These are phyloP conservation scores for Chenopodium quinoa DNA, from an alignment of 148 eudicot species.

Conservation along the genomic window DNA sequence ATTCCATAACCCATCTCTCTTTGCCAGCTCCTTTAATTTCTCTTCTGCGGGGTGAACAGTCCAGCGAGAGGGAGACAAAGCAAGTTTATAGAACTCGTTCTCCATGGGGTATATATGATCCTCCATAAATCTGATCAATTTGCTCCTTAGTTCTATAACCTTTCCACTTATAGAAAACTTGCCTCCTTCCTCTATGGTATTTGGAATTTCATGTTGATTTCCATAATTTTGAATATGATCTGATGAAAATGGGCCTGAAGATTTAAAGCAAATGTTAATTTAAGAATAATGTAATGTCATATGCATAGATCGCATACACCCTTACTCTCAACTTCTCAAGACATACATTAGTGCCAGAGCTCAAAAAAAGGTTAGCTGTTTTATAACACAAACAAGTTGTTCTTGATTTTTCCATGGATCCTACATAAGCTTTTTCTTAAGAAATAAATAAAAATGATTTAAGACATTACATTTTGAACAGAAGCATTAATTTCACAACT, in stretches of 20 bases:
- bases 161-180: slow-evolving; percentile 59
- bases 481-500: not conserved
- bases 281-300: not conserved
- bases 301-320: not conserved
- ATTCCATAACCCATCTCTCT: slow-evolving; percentile 90
- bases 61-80: slow-evolving; percentile 75
- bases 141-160: slow-evolving; percentile 54
- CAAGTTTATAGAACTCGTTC: slow-evolving; percentile 67
- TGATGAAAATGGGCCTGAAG: slow-evolving; percentile 28
- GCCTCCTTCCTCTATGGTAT: slow-evolving; percentile 41
- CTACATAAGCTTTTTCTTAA: not conserved
- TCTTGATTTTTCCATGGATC: not conserved
- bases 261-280: not conserved
- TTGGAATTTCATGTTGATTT: slow-evolving; percentile 32
- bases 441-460: not conserved
- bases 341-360: not conserved
- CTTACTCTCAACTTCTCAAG: no score
- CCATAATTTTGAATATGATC: slow-evolving; percentile 26
- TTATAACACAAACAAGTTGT: no score
- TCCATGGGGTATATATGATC: slow-evolving; percentile 84
- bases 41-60: slow-evolving; percentile 84
- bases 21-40: slow-evolving; percentile 82
- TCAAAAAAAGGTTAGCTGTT: no score
- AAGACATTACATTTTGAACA: not conserved
- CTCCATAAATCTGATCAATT: slow-evolving; percentile 77